Conservation (phyloP, 192 early-diverging fungal species). For the Helicostylum pulchrum region DNA sequence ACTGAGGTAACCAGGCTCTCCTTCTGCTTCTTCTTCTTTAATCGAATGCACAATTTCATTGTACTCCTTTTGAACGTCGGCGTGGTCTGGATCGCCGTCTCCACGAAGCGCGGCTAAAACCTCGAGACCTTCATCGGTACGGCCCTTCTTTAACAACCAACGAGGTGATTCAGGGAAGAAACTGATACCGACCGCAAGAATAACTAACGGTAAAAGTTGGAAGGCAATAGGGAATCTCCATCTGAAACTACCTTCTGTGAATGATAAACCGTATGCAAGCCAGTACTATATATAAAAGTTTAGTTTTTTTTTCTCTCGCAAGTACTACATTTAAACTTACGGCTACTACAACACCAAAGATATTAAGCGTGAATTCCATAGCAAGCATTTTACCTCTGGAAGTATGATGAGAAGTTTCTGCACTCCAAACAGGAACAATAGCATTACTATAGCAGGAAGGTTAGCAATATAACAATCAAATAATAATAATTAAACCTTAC, state of each 20-base stretch:
- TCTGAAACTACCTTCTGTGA: conserved; percentile 24
- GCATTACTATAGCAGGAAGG: conserved; percentile 20
- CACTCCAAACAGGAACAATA: conserved; percentile 34
- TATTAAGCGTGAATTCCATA: conserved; percentile 33
- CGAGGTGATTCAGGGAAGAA: conserved; percentile 27
- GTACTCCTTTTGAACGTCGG: conserved; percentile 46
- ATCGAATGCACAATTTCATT: conserved; percentile 47
- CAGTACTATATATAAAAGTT: conserved; percentile 15
- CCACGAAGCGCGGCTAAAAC: conserved; percentile 32
- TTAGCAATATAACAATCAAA: no score
- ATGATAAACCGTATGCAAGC: conserved; percentile 27
- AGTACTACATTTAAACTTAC: not conserved
- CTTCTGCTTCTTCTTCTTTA: conserved; percentile 37
- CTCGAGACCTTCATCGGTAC: conserved; percentile 24
- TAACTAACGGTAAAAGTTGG: conserved; percentile 24
- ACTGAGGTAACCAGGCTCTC: conserved; percentile 46
- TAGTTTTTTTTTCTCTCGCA: not conserved
- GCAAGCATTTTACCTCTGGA: conserved; percentile 29
- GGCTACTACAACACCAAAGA: conserved; percentile 35
- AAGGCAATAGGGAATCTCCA: conserved; percentile 34
- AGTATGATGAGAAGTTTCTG: conserved; percentile 29
- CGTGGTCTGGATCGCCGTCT: conserved; percentile 29
- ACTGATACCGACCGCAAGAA: conserved; percentile 22
- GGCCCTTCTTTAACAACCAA: conserved; percentile 26
- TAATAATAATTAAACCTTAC: conserved; percentile 16